Evolutionary conservation across 2,329 filamentous ascomycete genomes (phyloP).

Genomic region (Aspergillus proliferans): DNA sequence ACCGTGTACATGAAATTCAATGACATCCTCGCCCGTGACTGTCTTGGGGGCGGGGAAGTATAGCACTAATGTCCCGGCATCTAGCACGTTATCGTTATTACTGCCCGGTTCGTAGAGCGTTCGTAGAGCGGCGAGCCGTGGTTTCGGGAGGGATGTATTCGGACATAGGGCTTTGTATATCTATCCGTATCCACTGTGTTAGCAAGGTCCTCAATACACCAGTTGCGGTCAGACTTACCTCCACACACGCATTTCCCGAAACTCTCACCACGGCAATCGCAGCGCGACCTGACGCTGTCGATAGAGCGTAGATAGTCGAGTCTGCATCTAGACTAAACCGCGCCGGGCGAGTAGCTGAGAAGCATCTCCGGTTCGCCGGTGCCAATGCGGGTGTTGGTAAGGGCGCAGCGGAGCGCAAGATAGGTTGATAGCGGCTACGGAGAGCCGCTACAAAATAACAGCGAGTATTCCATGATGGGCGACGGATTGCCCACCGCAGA

Average conservation of each 20-base stretch:
- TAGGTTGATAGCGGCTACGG: slow-evolving; percentile 8
- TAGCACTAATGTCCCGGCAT: slow-evolving; percentile 72
- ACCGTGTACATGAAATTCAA: slow-evolving; percentile 93
- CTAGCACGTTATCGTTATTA: slow-evolving; percentile 48
- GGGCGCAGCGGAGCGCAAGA: slow-evolving; percentile 4
- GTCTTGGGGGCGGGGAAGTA: slow-evolving; percentile 77
- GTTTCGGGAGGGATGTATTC: slow-evolving; percentile 46
- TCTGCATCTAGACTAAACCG: slow-evolving; percentile 22
- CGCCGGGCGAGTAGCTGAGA: slow-evolving; percentile 14
- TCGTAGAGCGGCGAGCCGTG: slow-evolving; percentile 64
- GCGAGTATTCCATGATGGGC: slow-evolving; percentile 17
- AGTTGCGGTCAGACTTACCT: slow-evolving; percentile 42
- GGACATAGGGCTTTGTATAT: slow-evolving; percentile 63
- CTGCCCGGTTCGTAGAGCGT: slow-evolving; percentile 59
- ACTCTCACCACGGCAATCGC: slow-evolving; percentile 87
- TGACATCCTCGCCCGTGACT: slow-evolving; percentile 83
- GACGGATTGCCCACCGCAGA: slow-evolving; percentile 20
- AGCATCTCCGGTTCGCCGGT: slow-evolving; percentile 6
- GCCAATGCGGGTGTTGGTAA: neutral
- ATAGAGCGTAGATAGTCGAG: slow-evolving; percentile 82
- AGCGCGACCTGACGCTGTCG: slow-evolving; percentile 75
- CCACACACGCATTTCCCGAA: slow-evolving; percentile 69
- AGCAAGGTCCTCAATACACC: neutral
- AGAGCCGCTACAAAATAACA: slow-evolving; percentile 1
- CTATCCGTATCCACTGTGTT: slow-evolving; percentile 28